Evolutionary conservation across 1,284 basidiomycete genomes (phyloP).

Genomic region (Ceratobasidium sp.): DNA sequence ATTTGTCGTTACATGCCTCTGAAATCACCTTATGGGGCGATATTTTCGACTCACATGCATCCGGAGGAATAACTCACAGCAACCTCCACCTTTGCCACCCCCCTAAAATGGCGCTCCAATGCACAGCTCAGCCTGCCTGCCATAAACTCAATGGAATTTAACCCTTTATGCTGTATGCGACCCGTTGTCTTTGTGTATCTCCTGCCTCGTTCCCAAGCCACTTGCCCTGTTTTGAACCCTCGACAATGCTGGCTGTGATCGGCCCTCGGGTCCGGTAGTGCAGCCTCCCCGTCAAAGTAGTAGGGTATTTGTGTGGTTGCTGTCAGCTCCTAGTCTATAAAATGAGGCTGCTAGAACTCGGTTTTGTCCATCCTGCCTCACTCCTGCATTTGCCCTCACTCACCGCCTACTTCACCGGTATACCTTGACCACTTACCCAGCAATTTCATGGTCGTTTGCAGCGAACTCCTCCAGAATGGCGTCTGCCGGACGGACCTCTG

Average conservation of each 20-base stretch:
- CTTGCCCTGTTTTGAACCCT: slow-evolving; percentile 30
- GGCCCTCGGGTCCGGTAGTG: slow-evolving; percentile 17
- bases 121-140: not conserved
- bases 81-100: slow-evolving; percentile 13
- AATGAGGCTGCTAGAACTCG: not conserved
- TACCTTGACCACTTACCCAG: not conserved
- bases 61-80: not conserved
- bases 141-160: not conserved
- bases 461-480: slow-evolving; percentile 54
- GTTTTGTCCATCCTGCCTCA: not conserved
- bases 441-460: slow-evolving; percentile 28
- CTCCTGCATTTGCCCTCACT: not conserved
- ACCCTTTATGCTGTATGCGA: not conserved
- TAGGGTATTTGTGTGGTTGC: slow-evolving; percentile 19
- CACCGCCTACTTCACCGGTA: too few species aligned
- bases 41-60: not conserved
- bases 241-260: not conserved
- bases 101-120: not conserved
- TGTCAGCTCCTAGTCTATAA: slow-evolving; percentile 1
- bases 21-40: not conserved
- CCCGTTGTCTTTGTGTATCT: not conserved
- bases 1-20: not conserved
- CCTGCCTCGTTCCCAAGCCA: slow-evolving; percentile 6
- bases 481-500: slow-evolving; percentile 44
- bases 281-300: not conserved